phyloP scores from a whole-genome alignment of 345 rosid species.

The Bruguiera sexangula region DNA sequence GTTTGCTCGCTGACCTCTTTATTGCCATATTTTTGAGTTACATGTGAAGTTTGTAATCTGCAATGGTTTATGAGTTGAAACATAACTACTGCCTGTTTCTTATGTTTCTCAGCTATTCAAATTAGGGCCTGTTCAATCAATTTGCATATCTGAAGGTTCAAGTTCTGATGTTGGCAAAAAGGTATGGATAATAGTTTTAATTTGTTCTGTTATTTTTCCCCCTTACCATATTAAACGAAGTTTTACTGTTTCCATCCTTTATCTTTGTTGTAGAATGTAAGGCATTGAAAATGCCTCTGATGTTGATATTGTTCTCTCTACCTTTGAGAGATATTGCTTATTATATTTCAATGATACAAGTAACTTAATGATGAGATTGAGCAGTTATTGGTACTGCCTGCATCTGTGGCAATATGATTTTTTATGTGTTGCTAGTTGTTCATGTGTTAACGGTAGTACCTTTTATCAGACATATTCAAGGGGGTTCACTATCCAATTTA shows the following conservation, averaged over 20 bases:
- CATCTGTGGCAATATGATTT: conserved; percentile 8
- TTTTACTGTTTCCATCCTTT: not conserved
- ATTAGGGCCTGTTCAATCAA: conserved; percentile 62
- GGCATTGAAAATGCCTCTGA: not conserved
- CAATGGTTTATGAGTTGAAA: not conserved
- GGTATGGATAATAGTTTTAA: conserved; percentile 35
- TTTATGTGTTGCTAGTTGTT: conserved; percentile 23
- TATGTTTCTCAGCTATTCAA: conserved; percentile 59
- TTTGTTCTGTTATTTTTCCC: not conserved
- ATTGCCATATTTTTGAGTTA: not conserved
- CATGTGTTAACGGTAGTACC: conserved; percentile 23
- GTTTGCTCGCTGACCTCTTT: conserved; percentile 6
- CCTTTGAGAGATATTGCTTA: not conserved
- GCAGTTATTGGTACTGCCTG: conserved; percentile 1
- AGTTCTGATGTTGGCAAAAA: conserved; percentile 43
- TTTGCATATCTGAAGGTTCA: conserved; percentile 51
- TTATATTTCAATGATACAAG: not conserved
- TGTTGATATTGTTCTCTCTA: not conserved
- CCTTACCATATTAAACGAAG: not conserved
- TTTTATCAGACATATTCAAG: conserved; percentile 65
- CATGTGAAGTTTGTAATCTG: not conserved
- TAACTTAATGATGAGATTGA: conserved; percentile 3
- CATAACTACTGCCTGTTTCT: not conserved
- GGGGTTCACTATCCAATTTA: conserved; percentile 62
- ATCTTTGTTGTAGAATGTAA: not conserved